Conservation (phyloP, 2,329 filamentous ascomycete genomes). For the Fusarium sp. region DNA sequence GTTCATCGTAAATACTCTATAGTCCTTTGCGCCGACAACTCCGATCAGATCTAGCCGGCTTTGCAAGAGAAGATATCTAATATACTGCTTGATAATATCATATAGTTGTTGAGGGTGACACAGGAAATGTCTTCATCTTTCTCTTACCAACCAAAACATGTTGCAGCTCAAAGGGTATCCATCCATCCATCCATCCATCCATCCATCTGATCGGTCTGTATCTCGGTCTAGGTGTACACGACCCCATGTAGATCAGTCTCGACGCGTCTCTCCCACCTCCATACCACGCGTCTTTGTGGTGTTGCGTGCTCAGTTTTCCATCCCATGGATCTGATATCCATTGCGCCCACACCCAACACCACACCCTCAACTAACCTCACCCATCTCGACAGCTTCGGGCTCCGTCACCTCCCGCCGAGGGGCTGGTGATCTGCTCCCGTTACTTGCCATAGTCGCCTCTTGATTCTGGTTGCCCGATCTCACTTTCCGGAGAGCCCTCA, state of each 20-base stretch:
- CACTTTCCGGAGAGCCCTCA: constrained; percentile 77
- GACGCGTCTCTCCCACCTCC: constrained; percentile 36
- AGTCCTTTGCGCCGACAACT: neutral
- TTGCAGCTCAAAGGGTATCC: constrained; percentile 37
- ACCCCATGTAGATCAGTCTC: constrained; percentile 32
- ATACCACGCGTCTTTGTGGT: constrained; percentile 44
- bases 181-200: constrained; percentile 38
- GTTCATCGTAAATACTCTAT: neutral
- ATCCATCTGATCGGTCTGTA: constrained; percentile 24
- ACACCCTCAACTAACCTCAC: constrained; percentile 30
- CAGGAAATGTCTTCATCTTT: constrained; percentile 3
- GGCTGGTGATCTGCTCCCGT: constrained; percentile 30
- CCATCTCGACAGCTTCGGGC: constrained; percentile 30
- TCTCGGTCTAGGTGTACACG: constrained; percentile 21
- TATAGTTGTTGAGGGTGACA: constrained; percentile 1
- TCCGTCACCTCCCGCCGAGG: constrained; percentile 29
- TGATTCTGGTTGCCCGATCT: constrained; percentile 40
- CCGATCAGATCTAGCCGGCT: neutral
- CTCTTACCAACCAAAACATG: constrained; percentile 8
- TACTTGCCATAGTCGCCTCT: constrained; percentile 20
- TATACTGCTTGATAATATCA: constrained; percentile 1
- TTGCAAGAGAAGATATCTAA: neutral
- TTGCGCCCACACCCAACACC: constrained; percentile 31
- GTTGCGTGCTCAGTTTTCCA: constrained; percentile 32
- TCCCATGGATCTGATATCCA: constrained; percentile 11